Evolutionary conservation across 2,329 filamentous ascomycete genomes (phyloP), one percentile per base, ranked within the genome.

Genomic region (Amphichorda felina): DNA sequence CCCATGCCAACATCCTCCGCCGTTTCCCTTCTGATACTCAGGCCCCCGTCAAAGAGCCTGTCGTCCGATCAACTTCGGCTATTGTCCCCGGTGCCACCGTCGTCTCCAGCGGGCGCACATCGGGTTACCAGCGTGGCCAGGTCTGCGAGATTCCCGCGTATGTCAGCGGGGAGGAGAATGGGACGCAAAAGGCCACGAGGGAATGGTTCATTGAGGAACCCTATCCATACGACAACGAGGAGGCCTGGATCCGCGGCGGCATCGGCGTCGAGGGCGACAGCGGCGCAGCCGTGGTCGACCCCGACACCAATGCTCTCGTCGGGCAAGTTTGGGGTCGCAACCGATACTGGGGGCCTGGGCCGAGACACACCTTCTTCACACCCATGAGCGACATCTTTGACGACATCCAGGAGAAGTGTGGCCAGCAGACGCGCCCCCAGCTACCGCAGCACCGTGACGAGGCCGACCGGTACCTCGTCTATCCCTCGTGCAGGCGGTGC

Each of bases 151-250:
- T 60, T 1, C 62, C 63, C 1, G 61, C 61, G 2, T 63, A 64
- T 30, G 47, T 66, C 2, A 54, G 54, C 10, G 57, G 56, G 2
- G 44, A 46, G 0, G 49, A 47, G 9, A 65, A 64, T 30, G 57
- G 59, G 4, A 65, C 61, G 0, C 50, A 53, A 2, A 63, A 57
- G 35, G 54, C 56, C 3, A 64, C 63, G 4, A 49, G 62, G 5
- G 63, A 66, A 44, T 66, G 63, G 63, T 66, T 59, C 36, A 47
- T 66, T 15, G 61, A 66, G 41, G 59, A 63, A 39, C 55, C 57
- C 2, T 50, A 45, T 19, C 41, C 50, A 0, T 47, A 45, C n/a
- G 57, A 60, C 8, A 43, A 62, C 30, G 60, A 63, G 27, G 56
- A 65, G 10, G 52, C 46, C 8, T 66, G 62, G 62, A 65, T 66